A percentile compares a stretch with the other conserved stretches of the same genome.
phyloP scores from a whole-genome alignment of 2,329 filamentous ascomycete species.

The Bimuria novae-zelandiae region DNA sequence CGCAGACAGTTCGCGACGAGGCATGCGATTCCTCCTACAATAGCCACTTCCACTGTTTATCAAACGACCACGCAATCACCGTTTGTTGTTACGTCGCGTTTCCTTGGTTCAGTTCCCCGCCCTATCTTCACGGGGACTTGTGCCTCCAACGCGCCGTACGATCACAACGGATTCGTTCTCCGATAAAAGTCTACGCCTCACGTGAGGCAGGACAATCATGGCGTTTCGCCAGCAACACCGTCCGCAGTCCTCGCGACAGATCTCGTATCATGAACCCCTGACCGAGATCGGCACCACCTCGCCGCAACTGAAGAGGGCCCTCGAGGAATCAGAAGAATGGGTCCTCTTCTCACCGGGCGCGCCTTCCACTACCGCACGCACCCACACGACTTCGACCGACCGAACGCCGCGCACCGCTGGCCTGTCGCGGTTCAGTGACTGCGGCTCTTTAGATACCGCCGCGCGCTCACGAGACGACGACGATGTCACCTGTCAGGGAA shows the following conservation, averaged over 20 bases:
- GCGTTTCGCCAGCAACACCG: slow-evolving; percentile 47
- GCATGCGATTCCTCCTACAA: slow-evolving; percentile 18
- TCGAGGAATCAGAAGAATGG: slow-evolving; percentile 88
- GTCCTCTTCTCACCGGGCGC: slow-evolving; percentile 78
- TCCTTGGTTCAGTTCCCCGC: background rate
- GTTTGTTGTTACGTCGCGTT: background rate
- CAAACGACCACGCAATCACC: background rate
- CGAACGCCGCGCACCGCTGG: slow-evolving; percentile 69
- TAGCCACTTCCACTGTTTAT: background rate
- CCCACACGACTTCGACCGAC: slow-evolving; percentile 67
- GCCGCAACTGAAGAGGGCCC: slow-evolving; percentile 49
- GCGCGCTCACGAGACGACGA: slow-evolving; percentile 60
- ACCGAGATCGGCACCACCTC: slow-evolving; percentile 35
- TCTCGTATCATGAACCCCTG: slow-evolving; percentile 38
- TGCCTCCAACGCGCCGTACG: too few relatives aligned
- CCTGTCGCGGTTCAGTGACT: slow-evolving; percentile 75
- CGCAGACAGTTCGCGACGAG: slow-evolving; percentile 21
- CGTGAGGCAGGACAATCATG: slow-evolving; percentile 30
- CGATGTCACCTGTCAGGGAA: slow-evolving; percentile 49
- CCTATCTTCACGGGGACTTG: background rate
- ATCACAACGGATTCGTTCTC: too few relatives aligned
- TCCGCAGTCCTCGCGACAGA: slow-evolving; percentile 39
- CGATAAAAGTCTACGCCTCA: slow-evolving; percentile 5
- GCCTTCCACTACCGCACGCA: slow-evolving; percentile 69
- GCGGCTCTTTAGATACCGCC: slow-evolving; percentile 75